Evolutionary conservation across 331 rosid genomes (phyloP).

Genomic region (Spiraea crenata): DNA sequence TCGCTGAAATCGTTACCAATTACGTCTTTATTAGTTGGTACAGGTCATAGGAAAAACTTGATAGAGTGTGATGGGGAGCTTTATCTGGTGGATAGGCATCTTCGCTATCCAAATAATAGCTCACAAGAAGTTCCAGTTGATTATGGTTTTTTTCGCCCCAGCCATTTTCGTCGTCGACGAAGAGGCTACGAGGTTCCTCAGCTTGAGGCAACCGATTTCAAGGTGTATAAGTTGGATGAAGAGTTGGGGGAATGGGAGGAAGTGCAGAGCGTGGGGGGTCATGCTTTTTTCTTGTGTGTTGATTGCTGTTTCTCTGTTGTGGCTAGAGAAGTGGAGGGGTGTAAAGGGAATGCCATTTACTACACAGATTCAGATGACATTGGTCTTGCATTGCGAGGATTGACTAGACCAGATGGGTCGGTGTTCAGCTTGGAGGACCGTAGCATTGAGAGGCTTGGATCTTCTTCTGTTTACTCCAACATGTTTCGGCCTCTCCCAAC

Average conservation of each 20-base stretch:
- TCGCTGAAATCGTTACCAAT: constrained; percentile 33
- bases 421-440: constrained; percentile 37
- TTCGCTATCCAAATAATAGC: neutral
- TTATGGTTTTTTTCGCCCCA: neutral
- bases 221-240: constrained; percentile 7
- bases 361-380: constrained; percentile 14
- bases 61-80: constrained; percentile 49
- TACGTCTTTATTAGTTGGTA: constrained; percentile 36
- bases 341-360: constrained; percentile 44
- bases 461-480: constrained; percentile 13
- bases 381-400: neutral
- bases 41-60: constrained; percentile 36
- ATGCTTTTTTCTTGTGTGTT: constrained; percentile 35
- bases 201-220: neutral
- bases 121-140: neutral
- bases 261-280: constrained; percentile 33
- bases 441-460: constrained; percentile 12
- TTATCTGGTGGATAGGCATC: constrained; percentile 40
- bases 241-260: constrained; percentile 8
- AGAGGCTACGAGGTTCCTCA: neutral
- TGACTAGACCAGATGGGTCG: neutral
- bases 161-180: neutral
- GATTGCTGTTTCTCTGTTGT: constrained; percentile 38
- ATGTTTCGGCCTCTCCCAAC: constrained; percentile 1
- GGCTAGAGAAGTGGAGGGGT: constrained; percentile 38